Percentiles rank a stretch among this genome's conserved stretches.
Evolutionary conservation across 805 yeast species (phyloP).

Genomic region (Yarrowia divulgata): DNA sequence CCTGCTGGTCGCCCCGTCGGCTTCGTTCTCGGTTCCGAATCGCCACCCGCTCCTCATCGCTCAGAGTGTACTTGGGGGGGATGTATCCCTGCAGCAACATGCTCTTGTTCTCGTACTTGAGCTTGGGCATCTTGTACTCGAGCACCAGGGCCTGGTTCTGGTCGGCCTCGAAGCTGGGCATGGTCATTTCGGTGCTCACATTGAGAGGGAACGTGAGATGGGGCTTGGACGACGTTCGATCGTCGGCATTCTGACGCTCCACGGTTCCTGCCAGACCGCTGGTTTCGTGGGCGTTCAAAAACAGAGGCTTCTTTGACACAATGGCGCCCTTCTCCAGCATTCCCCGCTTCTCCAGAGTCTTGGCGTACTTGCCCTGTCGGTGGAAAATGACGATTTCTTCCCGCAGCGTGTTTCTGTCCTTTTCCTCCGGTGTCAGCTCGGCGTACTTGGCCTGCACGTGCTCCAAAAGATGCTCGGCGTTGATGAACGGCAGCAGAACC

Average conservation of each 20-base stretch:
- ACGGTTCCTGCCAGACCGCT: conserved; percentile 51
- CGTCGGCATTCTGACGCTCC: background rate
- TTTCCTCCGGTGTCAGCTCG: conserved; percentile 70
- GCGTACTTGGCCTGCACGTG: conserved; percentile 72
- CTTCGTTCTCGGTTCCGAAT: conserved; percentile 47
- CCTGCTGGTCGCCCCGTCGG: conserved; percentile 47
- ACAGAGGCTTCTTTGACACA: conserved; percentile 43
- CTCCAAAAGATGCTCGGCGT: conserved; percentile 72
- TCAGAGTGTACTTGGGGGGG: conserved; percentile 66
- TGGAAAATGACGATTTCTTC: conserved; percentile 75
- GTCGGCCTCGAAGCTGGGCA: conserved; percentile 57
- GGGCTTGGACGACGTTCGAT: conserved; percentile 49
- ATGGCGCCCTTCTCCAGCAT: conserved; percentile 48
- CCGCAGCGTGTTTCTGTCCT: conserved; percentile 70
- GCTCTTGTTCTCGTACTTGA: conserved; percentile 67
- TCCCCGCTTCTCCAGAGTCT: conserved; percentile 47
- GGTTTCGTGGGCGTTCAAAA: conserved; percentile 44
- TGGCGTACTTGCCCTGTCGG: conserved; percentile 61
- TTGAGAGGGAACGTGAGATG: conserved; percentile 57
- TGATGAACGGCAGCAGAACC: conserved; percentile 88
- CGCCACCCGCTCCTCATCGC: conserved; percentile 71
- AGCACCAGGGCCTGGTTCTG: conserved; percentile 52
- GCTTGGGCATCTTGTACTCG: conserved; percentile 67
- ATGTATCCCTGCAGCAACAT: conserved; percentile 83
- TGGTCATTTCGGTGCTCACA: conserved; percentile 48